These are phyloP conservation scores for Fusarium sp. DNA, from an alignment of 2,329 filamentous ascomycete genomes.

Conservation along the genomic window DNA sequence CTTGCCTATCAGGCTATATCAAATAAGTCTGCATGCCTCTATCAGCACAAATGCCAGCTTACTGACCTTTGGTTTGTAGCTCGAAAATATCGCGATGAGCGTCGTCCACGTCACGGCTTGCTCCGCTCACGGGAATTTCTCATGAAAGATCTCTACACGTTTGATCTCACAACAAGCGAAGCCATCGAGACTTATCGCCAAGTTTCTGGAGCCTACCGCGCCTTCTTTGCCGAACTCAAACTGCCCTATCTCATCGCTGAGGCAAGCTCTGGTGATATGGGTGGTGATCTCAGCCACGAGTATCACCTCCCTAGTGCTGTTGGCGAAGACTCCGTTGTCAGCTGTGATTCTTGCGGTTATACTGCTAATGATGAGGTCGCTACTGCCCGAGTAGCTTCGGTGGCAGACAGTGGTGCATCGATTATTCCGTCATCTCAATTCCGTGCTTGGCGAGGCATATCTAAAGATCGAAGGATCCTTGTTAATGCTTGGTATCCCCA, in stretches of 20 bases:
- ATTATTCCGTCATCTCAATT: slow-evolving; percentile 37
- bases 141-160: slow-evolving; percentile 99
- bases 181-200: slow-evolving; percentile 84
- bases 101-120: slow-evolving; percentile 87
- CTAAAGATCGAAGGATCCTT: slow-evolving; percentile 74
- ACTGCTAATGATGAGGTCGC: slow-evolving; percentile 91
- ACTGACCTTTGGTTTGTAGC: slow-evolving; percentile 61
- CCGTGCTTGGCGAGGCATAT: slow-evolving; percentile 72
- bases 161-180: slow-evolving; percentile 76
- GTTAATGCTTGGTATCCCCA: slow-evolving; percentile 77
- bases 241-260: slow-evolving; percentile 86
- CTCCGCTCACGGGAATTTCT: slow-evolving; percentile 90
- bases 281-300: slow-evolving; percentile 91
- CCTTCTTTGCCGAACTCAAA: slow-evolving; percentile 84
- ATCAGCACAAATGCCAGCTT: background rate
- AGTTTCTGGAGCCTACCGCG: slow-evolving; percentile 79
- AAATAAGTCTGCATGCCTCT: slow-evolving; percentile 72
- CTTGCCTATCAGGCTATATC: slow-evolving; percentile 87
- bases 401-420: background rate
- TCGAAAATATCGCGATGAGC: slow-evolving; percentile 94
- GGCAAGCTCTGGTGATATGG: slow-evolving; percentile 96
- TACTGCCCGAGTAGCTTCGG: slow-evolving; percentile 45
- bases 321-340: slow-evolving; percentile 88
- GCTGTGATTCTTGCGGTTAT: slow-evolving; percentile 79
- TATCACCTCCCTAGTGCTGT: slow-evolving; percentile 85